Percentiles rank a stretch among this genome's conserved stretches.
Evolutionary conservation across 1,284 basidiomycete genomes (phyloP).

Genomic region (Coriolopsis trogii): DNA sequence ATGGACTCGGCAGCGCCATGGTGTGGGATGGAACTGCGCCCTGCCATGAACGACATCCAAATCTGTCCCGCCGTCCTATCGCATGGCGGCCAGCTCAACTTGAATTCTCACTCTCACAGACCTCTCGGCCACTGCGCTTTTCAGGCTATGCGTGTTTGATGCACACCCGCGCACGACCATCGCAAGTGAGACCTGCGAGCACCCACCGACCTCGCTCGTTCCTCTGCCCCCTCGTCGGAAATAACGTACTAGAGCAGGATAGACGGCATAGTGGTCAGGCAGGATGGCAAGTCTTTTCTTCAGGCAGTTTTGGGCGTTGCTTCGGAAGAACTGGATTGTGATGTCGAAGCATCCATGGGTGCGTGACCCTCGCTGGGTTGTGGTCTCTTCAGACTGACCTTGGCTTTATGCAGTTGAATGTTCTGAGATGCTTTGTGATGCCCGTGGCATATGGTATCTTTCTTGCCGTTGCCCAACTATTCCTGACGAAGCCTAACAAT

Average conservation of each 20-base stretch:
- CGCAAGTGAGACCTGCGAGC: too few relatives aligned
- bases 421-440: constrained; percentile 67
- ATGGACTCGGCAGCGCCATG: too few relatives aligned
- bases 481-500: constrained; percentile 58
- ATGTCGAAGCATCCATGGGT: constrained; percentile 66
- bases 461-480: constrained; percentile 63
- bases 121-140: too few relatives aligned
- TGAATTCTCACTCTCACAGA: not conserved
- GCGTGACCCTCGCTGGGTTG: constrained; percentile 32
- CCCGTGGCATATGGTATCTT: constrained; percentile 74
- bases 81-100: not conserved
- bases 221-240: not conserved
- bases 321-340: constrained; percentile 79
- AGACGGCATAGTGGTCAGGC: not conserved
- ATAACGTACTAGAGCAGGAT: too few relatives aligned
- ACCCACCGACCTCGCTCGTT: not conserved
- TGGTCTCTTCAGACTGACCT: constrained; percentile 1
- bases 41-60: not conserved
- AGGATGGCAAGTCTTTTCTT: constrained; percentile 46
- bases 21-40: not conserved
- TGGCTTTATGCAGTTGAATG: constrained; percentile 49
- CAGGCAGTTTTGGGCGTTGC: constrained; percentile 64
- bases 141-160: not conserved
- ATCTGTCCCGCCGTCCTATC: not conserved
- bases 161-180: not conserved